phyloP scores from a whole-genome alignment of 176 grass and related monocot genomes.

The Avena sativa region DNA sequence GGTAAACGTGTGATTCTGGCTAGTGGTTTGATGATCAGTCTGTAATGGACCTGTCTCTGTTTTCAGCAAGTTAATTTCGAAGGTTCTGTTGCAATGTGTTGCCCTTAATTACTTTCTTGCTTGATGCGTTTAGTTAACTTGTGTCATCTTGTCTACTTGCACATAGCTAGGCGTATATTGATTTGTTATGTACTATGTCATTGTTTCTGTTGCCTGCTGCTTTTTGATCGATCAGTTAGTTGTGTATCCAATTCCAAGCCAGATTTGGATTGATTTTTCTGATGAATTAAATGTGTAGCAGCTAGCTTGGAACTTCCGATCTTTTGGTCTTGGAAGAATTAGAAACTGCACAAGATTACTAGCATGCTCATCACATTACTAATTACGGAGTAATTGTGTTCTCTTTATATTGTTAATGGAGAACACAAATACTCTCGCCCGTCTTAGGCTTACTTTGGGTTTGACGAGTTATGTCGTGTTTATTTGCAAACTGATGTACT shows the following conservation, averaged over 20 bases:
- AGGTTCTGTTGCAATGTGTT: neutral
- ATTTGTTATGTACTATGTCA: neutral
- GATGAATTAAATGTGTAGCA: neutral
- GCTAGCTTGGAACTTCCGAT: neutral
- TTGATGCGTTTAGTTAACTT: too few species aligned
- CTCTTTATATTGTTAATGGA: too few species aligned
- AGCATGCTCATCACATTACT: neutral
- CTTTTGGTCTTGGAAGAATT: neutral
- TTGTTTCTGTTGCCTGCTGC: neutral
- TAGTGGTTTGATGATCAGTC: neutral
- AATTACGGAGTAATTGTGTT: neutral
- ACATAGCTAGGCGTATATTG: neutral
- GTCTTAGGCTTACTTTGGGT: too few species aligned
- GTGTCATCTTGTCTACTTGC: neutral
- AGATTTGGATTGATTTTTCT: too few species aligned
- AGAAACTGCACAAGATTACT: neutral
- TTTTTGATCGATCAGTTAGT: too few species aligned
- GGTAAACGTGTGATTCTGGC: neutral
- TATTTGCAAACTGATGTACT: too few species aligned
- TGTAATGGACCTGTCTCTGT: neutral
- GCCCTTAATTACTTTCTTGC: neutral
- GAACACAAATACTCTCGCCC: too few species aligned
- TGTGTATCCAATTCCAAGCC: too few species aligned
- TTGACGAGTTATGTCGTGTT: too few species aligned
- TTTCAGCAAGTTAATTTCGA: neutral